Base-by-base conservation (phyloP, 2,329 filamentous ascomycete species). In the Penicillium decumbens region DNA sequence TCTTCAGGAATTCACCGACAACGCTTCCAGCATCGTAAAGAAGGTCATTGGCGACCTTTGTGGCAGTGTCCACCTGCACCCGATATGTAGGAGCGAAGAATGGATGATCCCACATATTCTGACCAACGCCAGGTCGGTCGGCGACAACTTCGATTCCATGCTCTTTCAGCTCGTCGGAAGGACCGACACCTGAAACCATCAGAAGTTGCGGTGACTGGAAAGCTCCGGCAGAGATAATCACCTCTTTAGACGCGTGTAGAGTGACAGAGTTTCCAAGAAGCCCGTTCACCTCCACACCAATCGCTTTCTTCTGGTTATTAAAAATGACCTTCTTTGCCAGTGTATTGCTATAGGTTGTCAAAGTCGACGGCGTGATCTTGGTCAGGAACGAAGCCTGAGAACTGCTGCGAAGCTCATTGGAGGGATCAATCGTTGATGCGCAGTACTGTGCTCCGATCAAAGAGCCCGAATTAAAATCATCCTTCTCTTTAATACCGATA, bases 181-280 rank as follows among this genome's bases (percentile, higher is more conserved):
- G 77, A 0, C 78, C 78, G 43, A 75, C 62, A 1, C 78, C 78
- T 15, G 75, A 77, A 2, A 78, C 69, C 67, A 79, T 77, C 7
- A 80, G 43, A 4, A 80, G 63, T 50, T 80, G 76, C 0, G 79
- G 78, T 0, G 77, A 74, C 55, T 81, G 78, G 57, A 77, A 79
- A 4, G 73, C 69, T 3, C 80, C 80, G 0, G 74, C 77, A 0
- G 77, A 72, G 7, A 83, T 50, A 33, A 75, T 72, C 5, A 74
- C 72, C 54, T 82, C 80, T 27, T 71, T 70, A 13, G 69, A 74
- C 18, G 79, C 77, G 2, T 67, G 67, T 49, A 81, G 72, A 29
- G 62, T 75, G 6, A 54, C 43, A 0, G 41, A 47, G 7, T 53
- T 57, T 12, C 56, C 56, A 4, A 50, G 20, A 7, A 15, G 5